These are phyloP conservation scores for Camelina laxa DNA, from an alignment of 345 rosid genomes.

Conservation along the genomic window DNA sequence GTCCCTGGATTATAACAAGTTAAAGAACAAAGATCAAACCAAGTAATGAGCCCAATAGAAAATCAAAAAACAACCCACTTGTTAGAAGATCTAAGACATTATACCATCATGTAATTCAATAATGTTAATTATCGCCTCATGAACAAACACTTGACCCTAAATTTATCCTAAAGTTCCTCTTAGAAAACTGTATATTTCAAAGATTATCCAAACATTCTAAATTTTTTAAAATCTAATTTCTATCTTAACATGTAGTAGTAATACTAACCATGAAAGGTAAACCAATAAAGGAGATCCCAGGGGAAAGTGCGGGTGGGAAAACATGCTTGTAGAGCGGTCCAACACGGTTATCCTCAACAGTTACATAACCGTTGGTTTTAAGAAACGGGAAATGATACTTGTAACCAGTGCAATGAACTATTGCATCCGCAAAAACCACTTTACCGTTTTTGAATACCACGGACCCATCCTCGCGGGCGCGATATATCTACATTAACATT, in stretches of 20 bases:
- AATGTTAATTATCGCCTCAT: not conserved
- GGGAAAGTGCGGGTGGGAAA: constrained; percentile 69
- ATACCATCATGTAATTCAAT: not conserved
- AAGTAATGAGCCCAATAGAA: not conserved
- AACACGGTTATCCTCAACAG: constrained; percentile 69
- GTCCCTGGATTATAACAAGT: not conserved
- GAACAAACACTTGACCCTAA: not conserved
- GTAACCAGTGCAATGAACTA: not conserved
- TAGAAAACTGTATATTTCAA: not conserved
- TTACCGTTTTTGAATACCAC: not conserved
- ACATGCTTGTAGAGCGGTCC: constrained; percentile 74
- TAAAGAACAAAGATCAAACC: not conserved
- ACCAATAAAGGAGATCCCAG: constrained; percentile 73
- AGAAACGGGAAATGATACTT: constrained; percentile 72
- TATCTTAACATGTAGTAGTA: not conserved
- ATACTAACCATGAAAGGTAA: constrained; percentile 46
- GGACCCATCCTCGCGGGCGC: not conserved
- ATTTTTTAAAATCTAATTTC: not conserved
- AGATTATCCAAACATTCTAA: not conserved
- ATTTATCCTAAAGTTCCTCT: not conserved
- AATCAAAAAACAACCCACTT: not conserved
- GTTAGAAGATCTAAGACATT: not conserved
- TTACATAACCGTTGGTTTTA: constrained; percentile 62
- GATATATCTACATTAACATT: not conserved
- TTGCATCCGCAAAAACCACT: not conserved